phyloP scores from a whole-genome alignment of 495 filamentous ascomycete genomes.

The Penicillium verhagenii region DNA sequence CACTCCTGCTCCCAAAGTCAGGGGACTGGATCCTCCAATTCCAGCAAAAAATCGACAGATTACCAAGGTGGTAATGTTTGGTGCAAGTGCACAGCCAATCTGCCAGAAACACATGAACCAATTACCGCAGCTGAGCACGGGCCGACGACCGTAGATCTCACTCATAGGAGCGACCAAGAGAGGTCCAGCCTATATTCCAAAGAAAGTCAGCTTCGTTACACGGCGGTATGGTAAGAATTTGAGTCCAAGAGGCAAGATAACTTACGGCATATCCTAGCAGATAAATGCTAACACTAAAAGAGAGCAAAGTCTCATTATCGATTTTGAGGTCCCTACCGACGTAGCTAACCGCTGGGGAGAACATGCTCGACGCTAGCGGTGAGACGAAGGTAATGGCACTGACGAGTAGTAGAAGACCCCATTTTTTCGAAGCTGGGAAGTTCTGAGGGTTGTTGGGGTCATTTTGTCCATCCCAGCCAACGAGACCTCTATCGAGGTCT shows the following conservation, averaged over 20 bases:
- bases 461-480: slow-evolving; percentile 34
- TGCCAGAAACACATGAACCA: slow-evolving; percentile 56
- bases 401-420: slow-evolving; percentile 30
- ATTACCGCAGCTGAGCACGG: slow-evolving; percentile 49
- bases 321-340: slow-evolving; percentile 61
- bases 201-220: too few relatives aligned
- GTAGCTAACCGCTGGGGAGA: slow-evolving; percentile 60
- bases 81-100: slow-evolving; percentile 66
- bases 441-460: slow-evolving; percentile 72
- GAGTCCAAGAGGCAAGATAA: not conserved
- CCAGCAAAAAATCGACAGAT: slow-evolving; percentile 67
- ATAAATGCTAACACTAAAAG: slow-evolving; percentile 56
- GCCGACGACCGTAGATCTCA: slow-evolving; percentile 58
- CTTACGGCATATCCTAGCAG: slow-evolving; percentile 58
- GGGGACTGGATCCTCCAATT: slow-evolving; percentile 52
- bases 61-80: slow-evolving; percentile 56
- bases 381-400: slow-evolving; percentile 48
- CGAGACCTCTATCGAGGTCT: slow-evolving; percentile 9
- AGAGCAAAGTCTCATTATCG: slow-evolving; percentile 45
- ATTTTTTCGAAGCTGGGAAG: slow-evolving; percentile 49
- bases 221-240: slow-evolving; percentile 1
- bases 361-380: slow-evolving; percentile 64
- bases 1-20: slow-evolving; percentile 48
- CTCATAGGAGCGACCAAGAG: slow-evolving; percentile 44
- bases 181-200: slow-evolving; percentile 31